A percentile compares a stretch with the other conserved stretches of the same genome.
phyloP scores from a whole-genome alignment of 805 yeast genomes.

The Yarrowia sp. region DNA sequence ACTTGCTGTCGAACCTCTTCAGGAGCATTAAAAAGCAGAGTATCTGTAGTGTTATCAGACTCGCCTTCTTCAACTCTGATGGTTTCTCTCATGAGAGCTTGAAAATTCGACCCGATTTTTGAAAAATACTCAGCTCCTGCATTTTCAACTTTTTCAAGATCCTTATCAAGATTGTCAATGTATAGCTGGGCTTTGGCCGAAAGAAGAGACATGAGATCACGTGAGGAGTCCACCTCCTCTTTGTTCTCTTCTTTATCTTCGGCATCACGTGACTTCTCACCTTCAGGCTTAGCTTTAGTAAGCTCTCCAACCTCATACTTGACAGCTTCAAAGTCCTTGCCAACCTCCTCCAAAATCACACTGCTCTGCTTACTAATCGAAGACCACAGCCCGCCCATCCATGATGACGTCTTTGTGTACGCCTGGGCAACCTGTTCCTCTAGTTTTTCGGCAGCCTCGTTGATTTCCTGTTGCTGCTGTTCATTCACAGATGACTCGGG shows the following conservation, averaged over 20 bases:
- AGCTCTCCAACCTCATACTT: constrained; percentile 29
- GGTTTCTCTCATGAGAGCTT: constrained; percentile 46
- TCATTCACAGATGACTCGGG: background rate
- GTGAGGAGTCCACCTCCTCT: background rate
- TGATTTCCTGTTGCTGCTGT: constrained; percentile 29
- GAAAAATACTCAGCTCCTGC: constrained; percentile 60
- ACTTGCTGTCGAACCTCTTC: constrained; percentile 42
- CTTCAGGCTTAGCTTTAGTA: constrained; percentile 28
- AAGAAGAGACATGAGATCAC: constrained; percentile 23
- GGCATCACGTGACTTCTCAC: background rate
- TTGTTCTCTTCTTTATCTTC: background rate
- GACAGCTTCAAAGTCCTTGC: constrained; percentile 35
- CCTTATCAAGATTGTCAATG: constrained; percentile 69
- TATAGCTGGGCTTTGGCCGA: constrained; percentile 52
- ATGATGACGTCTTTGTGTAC: constrained; percentile 29
- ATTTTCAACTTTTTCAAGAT: constrained; percentile 70
- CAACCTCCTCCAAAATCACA: constrained; percentile 34
- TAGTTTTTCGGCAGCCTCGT: constrained; percentile 35
- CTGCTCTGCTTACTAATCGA: constrained; percentile 37
- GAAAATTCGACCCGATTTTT: constrained; percentile 51
- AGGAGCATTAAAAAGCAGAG: constrained; percentile 47
- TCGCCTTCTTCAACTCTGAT: constrained; percentile 37
- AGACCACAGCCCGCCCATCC: constrained; percentile 36
- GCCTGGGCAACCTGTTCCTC: constrained; percentile 34
- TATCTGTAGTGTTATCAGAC: constrained; percentile 37